phyloP scores from a whole-genome alignment of 2,329 filamentous ascomycete species.

The Trichophyton equinum region DNA sequence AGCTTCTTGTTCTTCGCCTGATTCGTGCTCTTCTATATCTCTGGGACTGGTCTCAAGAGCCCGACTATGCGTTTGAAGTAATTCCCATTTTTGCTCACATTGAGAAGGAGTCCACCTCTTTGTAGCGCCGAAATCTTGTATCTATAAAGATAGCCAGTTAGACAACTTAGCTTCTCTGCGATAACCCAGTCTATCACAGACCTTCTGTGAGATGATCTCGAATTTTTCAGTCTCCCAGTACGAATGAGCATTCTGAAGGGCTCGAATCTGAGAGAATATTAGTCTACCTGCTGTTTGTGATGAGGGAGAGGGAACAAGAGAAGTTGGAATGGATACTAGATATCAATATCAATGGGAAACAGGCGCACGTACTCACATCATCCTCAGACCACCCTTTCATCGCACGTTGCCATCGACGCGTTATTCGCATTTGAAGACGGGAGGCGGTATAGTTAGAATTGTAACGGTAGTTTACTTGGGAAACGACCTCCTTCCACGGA shows the following conservation, averaged over 20 bases:
- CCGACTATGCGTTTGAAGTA: slow-evolving; percentile 5
- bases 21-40: background rate
- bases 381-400: slow-evolving; percentile 30
- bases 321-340: background rate
- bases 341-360: background rate
- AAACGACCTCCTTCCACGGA: slow-evolving; percentile 29
- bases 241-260: slow-evolving; percentile 26
- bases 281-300: background rate
- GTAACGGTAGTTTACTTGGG: slow-evolving; percentile 26
- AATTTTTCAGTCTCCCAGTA: slow-evolving; percentile 30
- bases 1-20: slow-evolving; percentile 3
- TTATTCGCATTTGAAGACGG: slow-evolving; percentile 32
- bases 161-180: background rate
- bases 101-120: slow-evolving; percentile 25
- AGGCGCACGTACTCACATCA: slow-evolving; percentile 33
- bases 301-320: background rate
- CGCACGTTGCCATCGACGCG: slow-evolving; percentile 23
- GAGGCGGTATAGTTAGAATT: slow-evolving; percentile 29
- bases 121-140: slow-evolving; percentile 24
- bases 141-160: slow-evolving; percentile 11
- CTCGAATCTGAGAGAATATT: slow-evolving; percentile 19
- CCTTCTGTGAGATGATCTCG: slow-evolving; percentile 29
- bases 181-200: slow-evolving; percentile 10
- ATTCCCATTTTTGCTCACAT: slow-evolving; percentile 20
- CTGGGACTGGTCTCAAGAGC: background rate